Conservation (phyloP, 202 grass and related monocot genomes). For the Hordeum pubiflorum region DNA sequence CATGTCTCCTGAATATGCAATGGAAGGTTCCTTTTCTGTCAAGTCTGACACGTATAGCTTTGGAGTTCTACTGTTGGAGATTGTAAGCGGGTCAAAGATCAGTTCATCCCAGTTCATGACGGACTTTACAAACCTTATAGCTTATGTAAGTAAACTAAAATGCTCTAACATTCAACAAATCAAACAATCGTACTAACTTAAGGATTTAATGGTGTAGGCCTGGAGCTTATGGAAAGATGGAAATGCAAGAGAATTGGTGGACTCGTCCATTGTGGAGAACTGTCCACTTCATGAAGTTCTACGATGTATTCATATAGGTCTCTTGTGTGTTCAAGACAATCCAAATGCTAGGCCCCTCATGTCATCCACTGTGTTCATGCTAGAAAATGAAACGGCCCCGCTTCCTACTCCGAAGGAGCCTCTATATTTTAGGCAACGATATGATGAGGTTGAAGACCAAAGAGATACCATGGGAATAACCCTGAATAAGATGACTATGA, state of each 20-base stretch:
- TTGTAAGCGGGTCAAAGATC: constrained; percentile 38
- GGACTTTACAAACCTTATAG: constrained; percentile 32
- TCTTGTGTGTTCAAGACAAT: constrained; percentile 22
- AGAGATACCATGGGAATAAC: background rate
- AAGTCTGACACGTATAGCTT: constrained; percentile 63
- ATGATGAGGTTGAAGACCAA: background rate
- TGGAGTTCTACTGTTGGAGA: constrained; percentile 49
- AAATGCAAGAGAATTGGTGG: constrained; percentile 13
- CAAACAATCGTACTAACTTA: too few species aligned
- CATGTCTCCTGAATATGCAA: constrained; percentile 62
- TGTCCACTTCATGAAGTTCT: constrained; percentile 5
- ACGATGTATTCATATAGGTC: constrained; percentile 37
- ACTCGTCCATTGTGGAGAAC: constrained; percentile 1
- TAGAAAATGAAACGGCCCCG: constrained; percentile 12
- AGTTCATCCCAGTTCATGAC: constrained; percentile 20
- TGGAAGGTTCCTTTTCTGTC: constrained; percentile 42
- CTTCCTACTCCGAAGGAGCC: background rate
- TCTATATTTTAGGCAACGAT: background rate
- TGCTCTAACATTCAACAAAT: background rate
- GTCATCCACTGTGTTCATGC: constrained; percentile 43
- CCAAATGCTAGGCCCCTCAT: constrained; percentile 37
- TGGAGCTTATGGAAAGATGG: constrained; percentile 48
- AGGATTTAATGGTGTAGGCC: constrained; percentile 7
- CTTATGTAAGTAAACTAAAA: constrained; percentile 35
- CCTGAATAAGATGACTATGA: constrained; percentile 23